Percentiles rank a stretch among this genome's conserved stretches.
These are phyloP conservation scores for Solanum rostratum DNA, from an alignment of 257 asterid genomes.

Conservation along the genomic window DNA sequence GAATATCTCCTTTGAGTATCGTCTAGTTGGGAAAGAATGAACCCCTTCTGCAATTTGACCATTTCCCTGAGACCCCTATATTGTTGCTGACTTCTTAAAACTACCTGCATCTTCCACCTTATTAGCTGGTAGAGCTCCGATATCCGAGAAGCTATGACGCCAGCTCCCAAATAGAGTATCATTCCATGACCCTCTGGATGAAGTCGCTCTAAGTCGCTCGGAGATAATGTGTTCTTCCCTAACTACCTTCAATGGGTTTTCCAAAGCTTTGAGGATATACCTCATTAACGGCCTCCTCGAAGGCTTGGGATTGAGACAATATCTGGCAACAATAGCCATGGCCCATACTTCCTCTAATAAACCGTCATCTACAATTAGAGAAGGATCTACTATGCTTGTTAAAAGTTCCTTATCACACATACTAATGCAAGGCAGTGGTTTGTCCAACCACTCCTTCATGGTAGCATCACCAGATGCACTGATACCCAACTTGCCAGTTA, in stretches of 20 bases:
- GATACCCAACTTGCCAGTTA: constrained; percentile 84
- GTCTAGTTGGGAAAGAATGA: constrained; percentile 31
- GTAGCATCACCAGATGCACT: constrained; percentile 55
- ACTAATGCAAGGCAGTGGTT: constrained; percentile 49
- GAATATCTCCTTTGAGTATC: constrained; percentile 60
- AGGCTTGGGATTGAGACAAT: constrained; percentile 90
- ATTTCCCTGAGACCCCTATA: constrained; percentile 54
- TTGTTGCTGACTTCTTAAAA: constrained; percentile 40
- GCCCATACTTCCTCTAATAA: constrained; percentile 98
- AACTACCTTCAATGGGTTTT: constrained; percentile 78
- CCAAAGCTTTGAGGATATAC: constrained; percentile 79
- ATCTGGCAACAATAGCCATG: constrained; percentile 78
- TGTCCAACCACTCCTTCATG: constrained; percentile 57
- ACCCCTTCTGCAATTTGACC: constrained; percentile 36
- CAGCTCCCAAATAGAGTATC: constrained; percentile 77
- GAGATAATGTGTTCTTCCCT: constrained; percentile 43
- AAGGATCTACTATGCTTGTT: constrained; percentile 73
- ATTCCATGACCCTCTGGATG: constrained; percentile 84
- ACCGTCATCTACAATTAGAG: constrained; percentile 68
- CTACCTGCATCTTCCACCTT: constrained; percentile 46
- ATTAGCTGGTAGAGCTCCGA: constrained; percentile 20
- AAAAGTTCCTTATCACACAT: constrained; percentile 81
- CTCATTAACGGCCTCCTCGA: constrained; percentile 74
- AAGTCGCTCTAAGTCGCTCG: constrained; percentile 49
- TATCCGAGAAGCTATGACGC: constrained; percentile 67